phyloP scores from a whole-genome alignment of 108 stramenopile genomes.

The Cyclotella choctawhatcheeana region DNA sequence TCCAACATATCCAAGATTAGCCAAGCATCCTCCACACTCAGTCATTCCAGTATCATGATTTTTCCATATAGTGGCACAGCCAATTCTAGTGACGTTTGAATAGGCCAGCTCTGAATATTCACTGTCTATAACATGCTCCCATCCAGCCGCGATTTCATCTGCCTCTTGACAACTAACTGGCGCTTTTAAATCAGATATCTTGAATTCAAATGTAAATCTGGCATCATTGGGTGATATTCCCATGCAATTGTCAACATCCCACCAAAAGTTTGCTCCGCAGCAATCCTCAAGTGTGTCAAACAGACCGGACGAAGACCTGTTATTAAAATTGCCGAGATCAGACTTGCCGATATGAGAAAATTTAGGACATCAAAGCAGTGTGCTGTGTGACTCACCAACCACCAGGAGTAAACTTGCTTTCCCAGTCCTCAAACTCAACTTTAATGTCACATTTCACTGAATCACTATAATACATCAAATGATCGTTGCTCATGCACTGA shows the following conservation, averaged over 20 bases:
- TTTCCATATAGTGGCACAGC: constrained; percentile 8
- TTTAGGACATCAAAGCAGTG: too few relatives aligned
- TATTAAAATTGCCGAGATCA: too few relatives aligned
- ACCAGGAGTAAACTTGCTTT: constrained; percentile 13
- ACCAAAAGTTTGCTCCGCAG: constrained; percentile 8
- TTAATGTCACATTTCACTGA: constrained; percentile 7
- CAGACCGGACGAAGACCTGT: constrained; percentile 7
- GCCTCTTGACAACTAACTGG: constrained; percentile 14
- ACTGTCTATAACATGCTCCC: constrained; percentile 5
- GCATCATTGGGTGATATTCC: constrained; percentile 9
- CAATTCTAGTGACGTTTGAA: background rate
- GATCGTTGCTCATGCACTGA: constrained; percentile 15
- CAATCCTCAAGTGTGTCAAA: constrained; percentile 1
- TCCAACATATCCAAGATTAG: background rate
- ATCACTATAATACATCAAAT: constrained; percentile 15
- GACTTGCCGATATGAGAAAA: too few relatives aligned
- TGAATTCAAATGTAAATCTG: background rate
- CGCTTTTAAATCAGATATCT: background rate
- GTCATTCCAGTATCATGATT: constrained; percentile 16
- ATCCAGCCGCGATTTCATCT: constrained; percentile 3
- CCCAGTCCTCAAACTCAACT: constrained; percentile 26
- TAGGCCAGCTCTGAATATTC: background rate
- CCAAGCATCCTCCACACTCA: constrained; percentile 17
- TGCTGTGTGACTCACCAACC: too few relatives aligned
- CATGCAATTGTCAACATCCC: constrained; percentile 10